Percentiles rank a stretch among this genome's conserved stretches.
Evolutionary conservation across 208 protist species (phyloP).

Genomic region (Trypanosoma platydactyli): DNA sequence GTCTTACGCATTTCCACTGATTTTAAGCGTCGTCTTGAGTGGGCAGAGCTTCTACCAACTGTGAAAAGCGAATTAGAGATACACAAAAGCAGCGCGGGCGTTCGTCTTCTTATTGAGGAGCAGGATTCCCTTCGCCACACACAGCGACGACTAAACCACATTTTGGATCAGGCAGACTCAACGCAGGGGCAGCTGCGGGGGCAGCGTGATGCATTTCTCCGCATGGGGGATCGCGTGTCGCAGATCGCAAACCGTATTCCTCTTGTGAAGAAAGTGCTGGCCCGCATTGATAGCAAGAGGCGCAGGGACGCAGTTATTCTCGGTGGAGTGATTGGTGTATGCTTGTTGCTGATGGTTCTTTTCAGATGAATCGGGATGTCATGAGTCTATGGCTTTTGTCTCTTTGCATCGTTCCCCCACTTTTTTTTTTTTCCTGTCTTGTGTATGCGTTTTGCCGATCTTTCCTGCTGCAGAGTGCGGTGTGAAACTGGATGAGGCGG

Average conservation of each 20-base stretch:
- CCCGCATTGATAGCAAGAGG: conserved; percentile 62
- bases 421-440: conserved; percentile 1
- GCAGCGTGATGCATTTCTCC: conserved; percentile 72
- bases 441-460: too few species aligned
- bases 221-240: conserved; percentile 51
- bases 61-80: conserved; percentile 29
- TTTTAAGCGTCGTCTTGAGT: conserved; percentile 47
- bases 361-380: conserved; percentile 42
- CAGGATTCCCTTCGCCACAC: conserved; percentile 76
- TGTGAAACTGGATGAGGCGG: too few species aligned
- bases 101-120: conserved; percentile 78
- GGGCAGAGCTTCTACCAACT: conserved; percentile 54
- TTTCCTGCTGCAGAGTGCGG: too few species aligned
- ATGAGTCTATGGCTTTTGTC: neutral
- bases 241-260: conserved; percentile 75
- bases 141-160: conserved; percentile 48
- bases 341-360: conserved; percentile 63
- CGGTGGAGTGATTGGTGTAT: conserved; percentile 54
- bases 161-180: conserved; percentile 62
- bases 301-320: conserved; percentile 69
- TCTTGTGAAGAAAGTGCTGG: conserved; percentile 67
- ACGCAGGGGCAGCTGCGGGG: conserved; percentile 53
- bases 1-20: conserved; percentile 42
- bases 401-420: neutral
- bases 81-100: conserved; percentile 36